Evolutionary conservation across 352 stramenopile species (phyloP).

Genomic region (Pythium grandisporangium): DNA sequence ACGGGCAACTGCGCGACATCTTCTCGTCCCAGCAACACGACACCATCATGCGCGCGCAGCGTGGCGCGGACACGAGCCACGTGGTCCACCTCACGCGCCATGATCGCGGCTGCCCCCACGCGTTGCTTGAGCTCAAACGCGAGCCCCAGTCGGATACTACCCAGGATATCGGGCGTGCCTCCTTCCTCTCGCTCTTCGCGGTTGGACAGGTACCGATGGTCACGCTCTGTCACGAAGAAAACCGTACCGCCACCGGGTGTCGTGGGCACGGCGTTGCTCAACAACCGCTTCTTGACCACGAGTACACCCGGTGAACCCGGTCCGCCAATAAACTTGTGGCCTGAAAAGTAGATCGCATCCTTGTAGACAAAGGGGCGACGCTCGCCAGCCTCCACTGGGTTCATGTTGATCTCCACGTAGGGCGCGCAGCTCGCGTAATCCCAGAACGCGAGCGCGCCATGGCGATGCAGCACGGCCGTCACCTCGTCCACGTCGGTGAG

Average conservation of each 20-base stretch:
- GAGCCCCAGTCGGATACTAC: conserved; percentile 78
- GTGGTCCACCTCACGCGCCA: conserved; percentile 13
- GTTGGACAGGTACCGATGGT: conserved; percentile 53
- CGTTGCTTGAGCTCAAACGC: conserved; percentile 68
- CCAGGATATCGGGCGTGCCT: conserved; percentile 88
- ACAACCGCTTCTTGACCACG: conserved; percentile 82
- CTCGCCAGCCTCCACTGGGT: conserved; percentile 36
- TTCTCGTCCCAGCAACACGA: conserved; percentile 73
- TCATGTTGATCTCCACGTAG: conserved; percentile 90
- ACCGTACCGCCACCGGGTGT: conserved; percentile 19
- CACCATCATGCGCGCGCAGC: conserved; percentile 19
- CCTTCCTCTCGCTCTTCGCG: conserved; percentile 90
- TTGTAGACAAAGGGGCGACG: conserved; percentile 27
- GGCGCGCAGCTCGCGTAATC: conserved; percentile 89
- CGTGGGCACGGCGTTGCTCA: conserved; percentile 23
- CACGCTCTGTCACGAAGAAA: conserved; percentile 15
- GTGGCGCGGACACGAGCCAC: conserved; percentile 8
- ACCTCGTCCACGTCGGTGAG: conserved; percentile 73
- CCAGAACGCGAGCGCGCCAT: conserved; percentile 84
- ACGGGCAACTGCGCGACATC: conserved; percentile 55
- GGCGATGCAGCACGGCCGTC: conserved; percentile 62
- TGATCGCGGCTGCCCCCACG: conserved; percentile 19
- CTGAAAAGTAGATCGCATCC: conserved; percentile 89
- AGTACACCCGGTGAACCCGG: conserved; percentile 83
- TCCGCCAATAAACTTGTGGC: conserved; percentile 92